phyloP scores from a whole-genome alignment of 169 alveolate genomes.

The Pseudocohnilembus persalinus region DNA sequence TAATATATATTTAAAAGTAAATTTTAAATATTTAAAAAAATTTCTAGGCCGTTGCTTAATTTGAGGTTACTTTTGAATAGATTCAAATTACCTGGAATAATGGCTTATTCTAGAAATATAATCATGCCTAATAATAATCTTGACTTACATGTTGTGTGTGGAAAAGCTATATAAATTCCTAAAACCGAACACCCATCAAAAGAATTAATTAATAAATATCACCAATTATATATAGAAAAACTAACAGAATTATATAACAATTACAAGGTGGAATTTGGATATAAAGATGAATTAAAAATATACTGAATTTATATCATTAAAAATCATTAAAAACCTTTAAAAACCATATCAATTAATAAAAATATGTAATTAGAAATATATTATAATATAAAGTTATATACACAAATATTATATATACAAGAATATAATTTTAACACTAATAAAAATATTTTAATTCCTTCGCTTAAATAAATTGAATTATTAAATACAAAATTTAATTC shows the following conservation, averaged over 20 bases:
- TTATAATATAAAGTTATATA: too few relatives aligned
- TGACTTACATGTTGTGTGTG: slow-evolving; percentile 20
- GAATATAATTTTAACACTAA: too few relatives aligned
- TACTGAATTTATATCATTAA: too few relatives aligned
- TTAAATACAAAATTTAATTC: too few relatives aligned
- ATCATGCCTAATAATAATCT: not conserved
- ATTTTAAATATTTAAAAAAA: too few relatives aligned
- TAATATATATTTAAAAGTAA: too few relatives aligned
- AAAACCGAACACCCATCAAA: slow-evolving; percentile 26
- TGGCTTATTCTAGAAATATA: not conserved
- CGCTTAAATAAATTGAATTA: too few relatives aligned
- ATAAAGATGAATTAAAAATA: not conserved
- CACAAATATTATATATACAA: too few relatives aligned
- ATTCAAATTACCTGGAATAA: not conserved
- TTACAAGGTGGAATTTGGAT: not conserved
- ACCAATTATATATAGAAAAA: not conserved
- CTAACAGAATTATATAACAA: not conserved
- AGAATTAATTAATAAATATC: slow-evolving; percentile 37
- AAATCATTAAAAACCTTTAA: too few relatives aligned
- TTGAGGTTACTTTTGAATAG: not conserved
- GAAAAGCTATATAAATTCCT: slow-evolving; percentile 32
- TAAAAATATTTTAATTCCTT: too few relatives aligned
- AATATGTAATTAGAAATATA: too few relatives aligned
- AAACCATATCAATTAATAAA: too few relatives aligned
- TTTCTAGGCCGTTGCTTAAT: not conserved